Conservation (phyloP, 2,329 filamentous ascomycete genomes). For the Fusarium lyarnte region DNA sequence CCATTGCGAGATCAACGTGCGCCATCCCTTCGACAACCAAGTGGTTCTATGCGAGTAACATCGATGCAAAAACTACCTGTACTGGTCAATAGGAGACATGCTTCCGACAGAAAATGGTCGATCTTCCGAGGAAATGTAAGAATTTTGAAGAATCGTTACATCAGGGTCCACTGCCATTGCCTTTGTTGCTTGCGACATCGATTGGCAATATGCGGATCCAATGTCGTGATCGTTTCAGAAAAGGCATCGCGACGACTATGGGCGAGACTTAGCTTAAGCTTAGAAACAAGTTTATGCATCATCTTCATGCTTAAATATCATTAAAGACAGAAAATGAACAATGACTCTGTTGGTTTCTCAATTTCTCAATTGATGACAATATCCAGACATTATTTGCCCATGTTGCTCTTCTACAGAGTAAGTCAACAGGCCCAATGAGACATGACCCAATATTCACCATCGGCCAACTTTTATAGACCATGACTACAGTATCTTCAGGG, state of each 20-base stretch:
- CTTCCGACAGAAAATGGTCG: not conserved
- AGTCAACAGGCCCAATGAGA: not conserved
- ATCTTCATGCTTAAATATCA: rapidly evolving
- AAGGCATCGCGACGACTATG: not conserved
- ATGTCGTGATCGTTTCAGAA: not conserved
- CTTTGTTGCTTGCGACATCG: not conserved
- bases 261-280: not conserved
- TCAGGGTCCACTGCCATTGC: not conserved
- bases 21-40: not conserved
- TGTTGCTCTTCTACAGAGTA: no score
- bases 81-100: not conserved
- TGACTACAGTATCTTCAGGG: rapidly evolving
- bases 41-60: not conserved
- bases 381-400: rapidly evolving
- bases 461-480: not conserved
- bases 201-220: not conserved
- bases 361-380: rapidly evolving
- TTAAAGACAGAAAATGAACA: rapidly evolving
- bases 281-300: not conserved
- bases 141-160: not conserved
- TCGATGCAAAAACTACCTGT: not conserved
- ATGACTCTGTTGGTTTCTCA: rapidly evolving
- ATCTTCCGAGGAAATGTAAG: not conserved
- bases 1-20: not conserved
- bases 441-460: no score